Evolutionary conservation across 352 stramenopile species (phyloP), one percentile per base, ranked within the genome.

Genomic region (Globisporangium middletonii): DNA sequence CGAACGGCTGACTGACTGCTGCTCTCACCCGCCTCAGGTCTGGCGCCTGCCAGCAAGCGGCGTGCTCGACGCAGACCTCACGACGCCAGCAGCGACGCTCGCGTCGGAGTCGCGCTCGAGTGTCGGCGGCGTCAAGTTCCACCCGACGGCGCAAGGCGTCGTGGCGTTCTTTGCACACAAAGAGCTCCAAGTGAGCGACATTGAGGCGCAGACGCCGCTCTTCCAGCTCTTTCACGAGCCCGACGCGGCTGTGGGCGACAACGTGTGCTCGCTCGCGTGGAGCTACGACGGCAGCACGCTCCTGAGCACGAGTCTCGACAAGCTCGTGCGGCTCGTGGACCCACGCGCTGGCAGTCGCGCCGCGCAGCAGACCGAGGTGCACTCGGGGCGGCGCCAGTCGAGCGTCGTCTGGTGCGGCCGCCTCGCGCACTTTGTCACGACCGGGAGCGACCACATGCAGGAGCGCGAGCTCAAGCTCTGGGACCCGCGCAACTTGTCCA

Each of bases 381-480:
- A 92, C 58, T 65, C 68, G 5, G 80, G 81, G 0, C 72, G 76
- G 9, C 64, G 73, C 15, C 70, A 73, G 19, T 64, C 74, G 23
- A 81, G 67, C 65, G 69, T 90, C 11, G 60, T 69, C 1, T 94
- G 81, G 81, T 85, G 76, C 56, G 77, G 75, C 30, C 67, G 68
- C 4, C 68, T 63, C 16, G 70, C 78, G 28, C 66, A 77, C 37
- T 83, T 89, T 52, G 30, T 88, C 27, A 89, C 81, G 3, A 73
- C 70, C 12, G 82, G 84, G 13, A 83, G 72, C 51, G 77, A 86
- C 52, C 59, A 55, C 9, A 77, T 88, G 71, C 81, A 89, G 50
- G 82, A 91, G 51, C 60, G 79, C 3, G 84, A 94, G 52, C 58
- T 94, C 12, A 89, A 89, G 62, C 62, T 94, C 6, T 94, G 81